Conservation (phyloP, 2,329 filamentous ascomycete genomes). For the Pseudogymnoascus sp. region DNA sequence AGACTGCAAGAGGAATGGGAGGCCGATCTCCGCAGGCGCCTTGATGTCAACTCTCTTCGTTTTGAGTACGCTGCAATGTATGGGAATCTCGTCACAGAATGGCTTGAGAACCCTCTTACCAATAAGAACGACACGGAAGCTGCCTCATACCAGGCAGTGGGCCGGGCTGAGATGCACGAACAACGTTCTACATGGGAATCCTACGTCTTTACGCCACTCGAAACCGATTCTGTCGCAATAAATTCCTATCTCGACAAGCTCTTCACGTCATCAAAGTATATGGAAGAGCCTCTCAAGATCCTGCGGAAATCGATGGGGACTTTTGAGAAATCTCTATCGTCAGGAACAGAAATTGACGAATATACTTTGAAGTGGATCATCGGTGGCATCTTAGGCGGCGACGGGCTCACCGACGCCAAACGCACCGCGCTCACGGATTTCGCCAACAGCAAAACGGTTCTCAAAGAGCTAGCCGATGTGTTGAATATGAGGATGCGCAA, state of each 20-base stretch:
- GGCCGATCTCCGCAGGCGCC: conserved; percentile 34
- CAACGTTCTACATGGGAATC: conserved; percentile 45
- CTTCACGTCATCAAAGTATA: conserved; percentile 34
- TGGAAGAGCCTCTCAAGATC: conserved; percentile 33
- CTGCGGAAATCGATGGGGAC: conserved; percentile 31
- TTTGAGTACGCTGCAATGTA: conserved; percentile 48
- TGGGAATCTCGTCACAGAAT: conserved; percentile 44
- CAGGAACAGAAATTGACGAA: conserved; percentile 31
- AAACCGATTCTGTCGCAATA: conserved; percentile 37
- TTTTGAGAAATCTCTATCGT: conserved; percentile 25
- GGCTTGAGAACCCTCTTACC: conserved; percentile 28
- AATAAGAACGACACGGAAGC: conserved; percentile 23
- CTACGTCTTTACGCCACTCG: conserved; percentile 39
- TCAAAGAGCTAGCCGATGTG: conserved; percentile 46
- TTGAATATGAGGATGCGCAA: conserved; percentile 45
- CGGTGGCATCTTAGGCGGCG: conserved; percentile 38
- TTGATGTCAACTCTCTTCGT: conserved; percentile 40
- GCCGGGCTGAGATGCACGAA: conserved; percentile 44
- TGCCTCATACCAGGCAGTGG: conserved; percentile 36
- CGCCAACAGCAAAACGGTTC: conserved; percentile 37
- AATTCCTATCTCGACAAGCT: conserved; percentile 40
- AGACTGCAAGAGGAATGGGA: conserved; percentile 38
- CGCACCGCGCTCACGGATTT: conserved; percentile 40
- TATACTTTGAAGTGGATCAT: conserved; percentile 36
- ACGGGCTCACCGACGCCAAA: conserved; percentile 44